Conservation (phyloP, 2,329 filamentous ascomycete species). For the Knoxdaviesia proteae region DNA sequence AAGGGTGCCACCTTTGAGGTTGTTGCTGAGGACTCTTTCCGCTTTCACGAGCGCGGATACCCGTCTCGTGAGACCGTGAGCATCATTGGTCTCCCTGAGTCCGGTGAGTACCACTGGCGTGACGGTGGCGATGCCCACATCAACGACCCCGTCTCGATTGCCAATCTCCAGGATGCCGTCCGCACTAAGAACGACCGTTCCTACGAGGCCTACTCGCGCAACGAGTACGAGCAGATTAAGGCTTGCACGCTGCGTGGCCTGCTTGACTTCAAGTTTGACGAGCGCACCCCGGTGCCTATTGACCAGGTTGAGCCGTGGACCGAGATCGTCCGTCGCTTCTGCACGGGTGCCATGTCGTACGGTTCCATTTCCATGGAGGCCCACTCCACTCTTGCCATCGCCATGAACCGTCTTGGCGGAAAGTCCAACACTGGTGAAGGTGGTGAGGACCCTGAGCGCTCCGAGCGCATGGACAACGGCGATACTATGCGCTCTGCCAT, state of each 20-base stretch:
- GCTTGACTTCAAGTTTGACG: conserved; percentile 90
- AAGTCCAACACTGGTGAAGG: conserved; percentile 97
- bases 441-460: conserved; percentile 86
- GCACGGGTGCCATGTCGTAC: conserved; percentile 96
- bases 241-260: conserved; percentile 84
- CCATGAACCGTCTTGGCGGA: conserved; percentile 89
- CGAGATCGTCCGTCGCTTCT: conserved; percentile 89
- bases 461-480: conserved; percentile 67
- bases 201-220: conserved; percentile 85
- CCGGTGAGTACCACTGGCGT: conserved; percentile 95
- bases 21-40: conserved; percentile 85
- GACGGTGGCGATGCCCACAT: conserved; percentile 89
- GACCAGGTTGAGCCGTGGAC: conserved; percentile 98
- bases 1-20: conserved; percentile 84
- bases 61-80: conserved; percentile 58
- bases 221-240: conserved; percentile 92
- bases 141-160: conserved; percentile 86
- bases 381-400: conserved; percentile 83
- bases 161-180: conserved; percentile 91
- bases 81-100: conserved; percentile 67
- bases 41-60: conserved; percentile 85
- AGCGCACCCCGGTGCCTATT: conserved; percentile 65
- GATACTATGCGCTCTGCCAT: conserved; percentile 96
- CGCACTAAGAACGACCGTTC: conserved; percentile 97
- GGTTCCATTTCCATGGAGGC: conserved; percentile 98